Base-by-base conservation (phyloP, 345 rosid genomes). In the Eucalyptus polybractea region DNA sequence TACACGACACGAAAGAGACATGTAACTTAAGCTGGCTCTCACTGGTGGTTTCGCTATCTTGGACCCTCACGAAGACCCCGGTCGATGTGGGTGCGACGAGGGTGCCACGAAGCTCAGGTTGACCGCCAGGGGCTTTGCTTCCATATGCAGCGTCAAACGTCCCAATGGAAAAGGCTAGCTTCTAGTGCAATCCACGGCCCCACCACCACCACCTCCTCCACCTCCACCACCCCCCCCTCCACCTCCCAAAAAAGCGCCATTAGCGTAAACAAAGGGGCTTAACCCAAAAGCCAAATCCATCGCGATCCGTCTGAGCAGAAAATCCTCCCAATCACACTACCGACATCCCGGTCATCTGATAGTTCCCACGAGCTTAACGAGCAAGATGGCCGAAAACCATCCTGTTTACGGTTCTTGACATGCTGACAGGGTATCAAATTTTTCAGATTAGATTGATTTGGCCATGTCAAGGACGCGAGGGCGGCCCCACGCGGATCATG, bases 351-450 rank as follows among this genome's bases (percentile, higher is more conserved):
- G 3, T 22, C 85, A 4, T 21, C 25, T 1, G 2, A 53, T 21
- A 8, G 25, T 8, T 53, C 25, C 2, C 58, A 21, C 83, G 29
- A 76, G 47, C 83, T 76, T 76, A 10, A 22, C 5, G 4, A 42
- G 83, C 15, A 11, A 40, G 42, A 40, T 3, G 13, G 4, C 47
- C 2, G 1, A 0, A 76, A 76, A 22, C 1, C 2, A 7, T 40
- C 27, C 2, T 11, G 5, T 0, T 22, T 4, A 6, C 8, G 3
- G 12, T 6, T 40, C 47, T 4, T 1, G 29, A 10, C 27, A 11
- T 22, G 47, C 29, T 7, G 9, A 76, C 83, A 0, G 1, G 47
- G 7, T 4, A 22, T 76, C 47, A 10, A 56, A 10, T 24, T 24
- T 3, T 56, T 56, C 3, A 1, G 3, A 76, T 25, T 24, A 4